Conservation (phyloP, 257 asterid species). For the Solanum etuberosum region DNA sequence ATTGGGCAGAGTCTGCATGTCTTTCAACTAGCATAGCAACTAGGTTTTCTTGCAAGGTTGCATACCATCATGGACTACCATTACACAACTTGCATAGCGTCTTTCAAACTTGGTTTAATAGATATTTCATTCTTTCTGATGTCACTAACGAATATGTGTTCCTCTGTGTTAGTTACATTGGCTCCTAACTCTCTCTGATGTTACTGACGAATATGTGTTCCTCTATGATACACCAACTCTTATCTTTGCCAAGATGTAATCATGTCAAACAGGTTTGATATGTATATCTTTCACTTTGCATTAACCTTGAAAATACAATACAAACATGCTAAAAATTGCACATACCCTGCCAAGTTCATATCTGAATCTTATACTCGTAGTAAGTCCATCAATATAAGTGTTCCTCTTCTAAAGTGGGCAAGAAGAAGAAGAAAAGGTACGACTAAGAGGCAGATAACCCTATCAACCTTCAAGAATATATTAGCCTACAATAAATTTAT, state of each 20-base stretch:
- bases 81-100: neutral
- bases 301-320: neutral
- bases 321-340: neutral
- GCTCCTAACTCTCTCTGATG: neutral
- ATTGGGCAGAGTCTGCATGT: neutral
- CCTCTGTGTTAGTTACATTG: neutral
- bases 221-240: neutral
- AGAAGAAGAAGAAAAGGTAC: neutral
- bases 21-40: neutral
- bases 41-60: neutral
- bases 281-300: neutral
- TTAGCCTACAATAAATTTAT: neutral
- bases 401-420: neutral
- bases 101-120: neutral
- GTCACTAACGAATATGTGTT: neutral
- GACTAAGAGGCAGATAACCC: neutral
- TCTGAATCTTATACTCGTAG: neutral
- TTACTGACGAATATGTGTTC: neutral
- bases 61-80: neutral
- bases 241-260: neutral
- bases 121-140: neutral
- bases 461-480: neutral
- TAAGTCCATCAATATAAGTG: neutral
- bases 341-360: neutral
- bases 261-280: neutral